Conservation (phyloP, 2,329 filamentous ascomycete genomes). For the Gremmenia infestans region DNA sequence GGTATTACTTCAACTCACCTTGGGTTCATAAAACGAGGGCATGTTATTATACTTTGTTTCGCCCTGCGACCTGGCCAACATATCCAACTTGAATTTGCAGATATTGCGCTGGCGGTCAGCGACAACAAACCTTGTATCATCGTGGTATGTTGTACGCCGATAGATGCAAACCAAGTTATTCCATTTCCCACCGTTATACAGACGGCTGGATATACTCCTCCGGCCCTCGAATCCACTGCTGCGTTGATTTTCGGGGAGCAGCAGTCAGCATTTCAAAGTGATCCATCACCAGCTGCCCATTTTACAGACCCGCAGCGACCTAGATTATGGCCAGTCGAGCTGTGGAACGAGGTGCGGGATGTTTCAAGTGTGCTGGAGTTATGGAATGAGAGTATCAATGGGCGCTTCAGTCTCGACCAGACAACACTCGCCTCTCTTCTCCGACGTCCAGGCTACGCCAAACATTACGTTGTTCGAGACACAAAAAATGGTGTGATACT, state of each 20-base stretch:
- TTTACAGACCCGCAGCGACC: conserved; percentile 6
- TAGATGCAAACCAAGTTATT: conserved; percentile 35
- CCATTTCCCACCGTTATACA: conserved; percentile 49
- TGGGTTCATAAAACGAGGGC: conserved; percentile 29
- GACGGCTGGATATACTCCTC: conserved; percentile 42
- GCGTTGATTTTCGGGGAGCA: conserved; percentile 45
- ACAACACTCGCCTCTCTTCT: conserved; percentile 43
- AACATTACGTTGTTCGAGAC: conserved; percentile 53
- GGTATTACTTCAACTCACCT: conserved; percentile 45
- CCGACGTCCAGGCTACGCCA: conserved; percentile 49
- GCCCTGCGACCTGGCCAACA: conserved; percentile 38
- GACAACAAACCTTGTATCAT: conserved; percentile 48
- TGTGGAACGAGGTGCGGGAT: conserved; percentile 28
- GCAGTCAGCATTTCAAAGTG: not conserved
- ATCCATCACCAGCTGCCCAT: not conserved
- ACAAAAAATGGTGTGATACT: conserved; percentile 40
- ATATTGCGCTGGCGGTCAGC: conserved; percentile 35
- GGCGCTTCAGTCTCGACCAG: conserved; percentile 41
- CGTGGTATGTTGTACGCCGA: conserved; percentile 45
- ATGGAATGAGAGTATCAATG: conserved; percentile 24
- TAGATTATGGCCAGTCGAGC: conserved; percentile 28
- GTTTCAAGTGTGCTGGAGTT: conserved; percentile 22
- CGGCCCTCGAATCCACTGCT: conserved; percentile 46
- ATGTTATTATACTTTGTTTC: conserved; percentile 44
- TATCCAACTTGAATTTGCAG: conserved; percentile 48